Percentiles rank a stretch among this genome's conserved stretches.
Evolutionary conservation across 305 asterid species (phyloP).

Genomic region (Solanum aculeatissimum): DNA sequence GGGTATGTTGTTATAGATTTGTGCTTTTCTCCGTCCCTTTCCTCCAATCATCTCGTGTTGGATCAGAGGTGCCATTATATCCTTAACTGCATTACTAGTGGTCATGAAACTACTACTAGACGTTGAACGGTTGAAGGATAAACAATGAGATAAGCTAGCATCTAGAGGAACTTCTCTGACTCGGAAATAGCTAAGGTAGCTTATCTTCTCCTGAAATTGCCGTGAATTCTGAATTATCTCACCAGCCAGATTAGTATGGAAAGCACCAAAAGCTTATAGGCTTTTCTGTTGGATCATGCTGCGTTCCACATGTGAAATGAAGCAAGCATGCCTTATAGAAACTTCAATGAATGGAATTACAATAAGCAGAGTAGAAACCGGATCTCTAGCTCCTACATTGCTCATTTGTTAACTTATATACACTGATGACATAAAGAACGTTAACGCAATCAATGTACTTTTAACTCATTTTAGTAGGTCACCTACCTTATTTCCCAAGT

Average conservation of each 20-base stretch:
- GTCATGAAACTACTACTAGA: background rate
- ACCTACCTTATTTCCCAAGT: background rate
- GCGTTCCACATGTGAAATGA: background rate
- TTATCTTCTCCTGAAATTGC: background rate
- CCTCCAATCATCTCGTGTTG: background rate
- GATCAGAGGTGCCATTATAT: background rate
- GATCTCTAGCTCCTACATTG: background rate
- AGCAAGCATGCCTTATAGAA: background rate
- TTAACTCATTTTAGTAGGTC: background rate
- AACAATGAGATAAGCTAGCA: background rate
- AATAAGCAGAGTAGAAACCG: background rate
- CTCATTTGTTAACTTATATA: background rate
- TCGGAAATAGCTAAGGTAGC: background rate
- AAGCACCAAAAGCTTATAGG: background rate
- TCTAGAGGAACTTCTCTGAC: background rate
- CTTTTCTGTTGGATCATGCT: background rate
- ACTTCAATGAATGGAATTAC: background rate
- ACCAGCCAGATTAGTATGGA: background rate
- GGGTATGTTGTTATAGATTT: background rate
- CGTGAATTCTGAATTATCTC: background rate
- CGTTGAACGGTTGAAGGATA: background rate
- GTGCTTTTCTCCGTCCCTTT: background rate
- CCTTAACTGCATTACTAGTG: background rate
- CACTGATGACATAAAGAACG: background rate
- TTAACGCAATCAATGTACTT: background rate